Evolutionary conservation across 345 rosid species (phyloP).

Genomic region (Eutrema yunnanense): DNA sequence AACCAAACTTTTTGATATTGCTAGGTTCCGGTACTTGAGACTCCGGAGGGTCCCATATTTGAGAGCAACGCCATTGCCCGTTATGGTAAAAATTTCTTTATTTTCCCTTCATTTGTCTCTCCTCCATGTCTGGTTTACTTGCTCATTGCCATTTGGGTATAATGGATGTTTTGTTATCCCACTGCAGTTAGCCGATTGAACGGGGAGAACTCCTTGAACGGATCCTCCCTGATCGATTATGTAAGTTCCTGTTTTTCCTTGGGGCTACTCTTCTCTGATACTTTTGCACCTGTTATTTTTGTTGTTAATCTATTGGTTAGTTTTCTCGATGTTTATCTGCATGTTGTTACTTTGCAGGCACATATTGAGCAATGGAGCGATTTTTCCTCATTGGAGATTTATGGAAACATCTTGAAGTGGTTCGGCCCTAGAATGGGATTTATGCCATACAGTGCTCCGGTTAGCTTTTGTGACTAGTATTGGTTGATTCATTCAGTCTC

Average conservation of each 20-base stretch:
- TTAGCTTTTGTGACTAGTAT: conserved; percentile 26
- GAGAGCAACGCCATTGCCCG: conserved; percentile 38
- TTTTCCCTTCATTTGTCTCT: neutral
- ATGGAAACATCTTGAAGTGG: conserved; percentile 53
- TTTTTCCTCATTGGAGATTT: conserved; percentile 72
- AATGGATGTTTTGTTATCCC: conserved; percentile 15
- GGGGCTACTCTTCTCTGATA: neutral
- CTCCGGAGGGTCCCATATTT: conserved; percentile 30
- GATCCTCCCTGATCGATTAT: conserved; percentile 57
- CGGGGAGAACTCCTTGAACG: conserved; percentile 56
- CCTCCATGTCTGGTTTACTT: neutral
- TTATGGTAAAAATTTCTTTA: conserved; percentile 8
- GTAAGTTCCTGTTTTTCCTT: conserved; percentile 32
- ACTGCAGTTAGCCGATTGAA: conserved; percentile 56
- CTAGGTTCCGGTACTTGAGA: conserved; percentile 30
- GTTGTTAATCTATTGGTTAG: neutral
- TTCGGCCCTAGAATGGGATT: conserved; percentile 54
- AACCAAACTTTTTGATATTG: neutral
- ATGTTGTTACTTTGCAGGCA: conserved; percentile 41
- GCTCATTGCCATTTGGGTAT: neutral
- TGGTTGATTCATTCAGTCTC: neutral
- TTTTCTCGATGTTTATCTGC: neutral
- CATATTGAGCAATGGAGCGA: conserved; percentile 96
- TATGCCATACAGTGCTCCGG: conserved; percentile 59
- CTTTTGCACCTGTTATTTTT: neutral